These are phyloP conservation scores for Ganoderma boninense DNA, from an alignment of 1,284 basidiomycete genomes.

Conservation along the genomic window DNA sequence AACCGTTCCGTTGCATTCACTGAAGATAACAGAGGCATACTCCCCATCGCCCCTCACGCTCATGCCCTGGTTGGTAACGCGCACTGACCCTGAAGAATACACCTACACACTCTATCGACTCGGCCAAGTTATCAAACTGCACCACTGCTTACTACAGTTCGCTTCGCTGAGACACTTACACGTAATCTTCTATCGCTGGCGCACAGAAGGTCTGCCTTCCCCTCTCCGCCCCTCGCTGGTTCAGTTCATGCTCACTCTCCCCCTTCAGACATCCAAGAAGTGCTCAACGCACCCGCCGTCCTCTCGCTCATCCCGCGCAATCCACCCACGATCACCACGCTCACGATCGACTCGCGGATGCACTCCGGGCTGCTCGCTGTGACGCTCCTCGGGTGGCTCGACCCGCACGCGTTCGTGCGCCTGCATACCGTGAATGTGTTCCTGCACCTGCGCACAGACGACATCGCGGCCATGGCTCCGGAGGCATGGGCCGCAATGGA, in stretches of 20 bases:
- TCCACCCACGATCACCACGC: conserved; percentile 21
- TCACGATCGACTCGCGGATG: conserved; percentile 28
- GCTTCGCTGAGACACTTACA: conserved; percentile 25
- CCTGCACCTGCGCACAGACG: conserved; percentile 19
- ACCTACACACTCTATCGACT: conserved; percentile 29
- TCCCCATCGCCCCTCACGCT: conserved; percentile 28
- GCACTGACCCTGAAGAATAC: conserved; percentile 23
- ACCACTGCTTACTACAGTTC: conserved; percentile 21
- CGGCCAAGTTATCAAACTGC: conserved; percentile 26
- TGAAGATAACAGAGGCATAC: conserved; percentile 31
- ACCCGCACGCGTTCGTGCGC: conserved; percentile 23
- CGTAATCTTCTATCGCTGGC: conserved; percentile 29
- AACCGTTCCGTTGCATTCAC: conserved; percentile 17
- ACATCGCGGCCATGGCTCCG: conserved; percentile 11
- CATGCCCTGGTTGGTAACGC: conserved; percentile 27
- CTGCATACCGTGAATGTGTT: conserved; percentile 24
- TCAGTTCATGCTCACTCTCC: background rate
- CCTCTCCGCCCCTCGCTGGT: background rate
- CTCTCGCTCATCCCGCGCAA: conserved; percentile 22
- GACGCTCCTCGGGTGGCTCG: conserved; percentile 22
- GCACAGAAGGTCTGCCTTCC: conserved; percentile 18
- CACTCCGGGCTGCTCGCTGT: conserved; percentile 23
- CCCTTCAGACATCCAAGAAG: conserved; percentile 16
- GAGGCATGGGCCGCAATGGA: conserved; percentile 28
- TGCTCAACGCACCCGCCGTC: conserved; percentile 15